These are phyloP conservation scores for Colletotrichum tropicale DNA, from an alignment of 2,329 filamentous ascomycete genomes.

Conservation along the genomic window DNA sequence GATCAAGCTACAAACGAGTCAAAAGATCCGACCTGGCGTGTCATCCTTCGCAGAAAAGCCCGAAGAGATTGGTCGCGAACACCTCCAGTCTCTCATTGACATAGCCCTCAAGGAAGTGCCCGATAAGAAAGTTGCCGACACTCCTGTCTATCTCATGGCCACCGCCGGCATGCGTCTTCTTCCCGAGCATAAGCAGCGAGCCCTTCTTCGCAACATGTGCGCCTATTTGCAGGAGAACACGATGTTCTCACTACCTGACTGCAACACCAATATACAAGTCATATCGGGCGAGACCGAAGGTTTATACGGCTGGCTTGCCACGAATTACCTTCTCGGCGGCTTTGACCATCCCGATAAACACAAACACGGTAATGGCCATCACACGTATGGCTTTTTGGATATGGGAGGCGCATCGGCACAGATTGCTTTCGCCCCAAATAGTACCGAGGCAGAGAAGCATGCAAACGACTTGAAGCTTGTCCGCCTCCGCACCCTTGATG, in stretches of 20 bases:
- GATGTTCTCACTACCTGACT: slow-evolving; percentile 87
- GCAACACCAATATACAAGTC: slow-evolving; percentile 86
- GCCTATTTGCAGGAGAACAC: slow-evolving; percentile 79
- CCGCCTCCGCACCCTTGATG: slow-evolving; percentile 83
- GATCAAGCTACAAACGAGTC: slow-evolving; percentile 84
- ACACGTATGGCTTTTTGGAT: slow-evolving; percentile 96
- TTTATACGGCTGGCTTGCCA: slow-evolving; percentile 95
- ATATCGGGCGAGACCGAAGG: slow-evolving; percentile 96
- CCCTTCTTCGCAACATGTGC: slow-evolving; percentile 80
- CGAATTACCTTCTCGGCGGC: slow-evolving; percentile 91
- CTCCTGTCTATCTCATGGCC: slow-evolving; percentile 92
- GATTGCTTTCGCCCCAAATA: slow-evolving; percentile 95
- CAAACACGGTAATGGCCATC: slow-evolving; percentile 83
- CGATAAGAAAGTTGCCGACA: slow-evolving; percentile 75
- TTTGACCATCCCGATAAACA: slow-evolving; percentile 81
- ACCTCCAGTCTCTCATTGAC: slow-evolving; percentile 79
- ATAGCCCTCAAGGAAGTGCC: slow-evolving; percentile 85
- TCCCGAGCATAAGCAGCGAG: slow-evolving; percentile 71
- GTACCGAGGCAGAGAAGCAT: slow-evolving; percentile 88
- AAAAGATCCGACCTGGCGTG: slow-evolving; percentile 92
- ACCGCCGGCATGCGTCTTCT: slow-evolving; percentile 94
- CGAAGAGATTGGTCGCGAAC: slow-evolving; percentile 77
- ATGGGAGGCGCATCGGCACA: slow-evolving; percentile 98
- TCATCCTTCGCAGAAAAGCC: slow-evolving; percentile 86
- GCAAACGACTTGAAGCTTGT: slow-evolving; percentile 87